Evolutionary conservation across 805 yeast genomes (phyloP).

Genomic region (Zygoascus bituminiphila): DNA sequence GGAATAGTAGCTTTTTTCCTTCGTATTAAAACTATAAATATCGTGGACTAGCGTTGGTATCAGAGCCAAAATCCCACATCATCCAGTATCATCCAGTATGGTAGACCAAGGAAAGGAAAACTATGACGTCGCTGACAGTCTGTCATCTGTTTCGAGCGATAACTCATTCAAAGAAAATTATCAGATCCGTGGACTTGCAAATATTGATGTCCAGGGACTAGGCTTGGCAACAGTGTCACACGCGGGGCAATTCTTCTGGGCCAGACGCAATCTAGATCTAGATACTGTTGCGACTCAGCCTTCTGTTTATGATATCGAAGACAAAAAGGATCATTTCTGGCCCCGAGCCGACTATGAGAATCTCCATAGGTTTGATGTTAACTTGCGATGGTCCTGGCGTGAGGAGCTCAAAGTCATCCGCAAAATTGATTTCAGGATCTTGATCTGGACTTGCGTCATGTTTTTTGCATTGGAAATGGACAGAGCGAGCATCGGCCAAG

Average conservation of each 20-base stretch:
- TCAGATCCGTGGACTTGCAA: neutral
- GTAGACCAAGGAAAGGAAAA: too few species aligned
- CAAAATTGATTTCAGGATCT: constrained; percentile 49
- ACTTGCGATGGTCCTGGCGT: constrained; percentile 43
- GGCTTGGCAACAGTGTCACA: neutral
- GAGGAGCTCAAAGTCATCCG: constrained; percentile 45
- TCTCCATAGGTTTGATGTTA: constrained; percentile 44
- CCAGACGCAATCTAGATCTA: neutral
- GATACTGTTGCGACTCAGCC: constrained; percentile 10
- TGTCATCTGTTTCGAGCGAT: neutral
- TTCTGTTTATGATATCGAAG: constrained; percentile 6
- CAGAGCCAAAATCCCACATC: too few species aligned
- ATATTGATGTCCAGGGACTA: neutral
- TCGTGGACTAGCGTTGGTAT: too few species aligned
- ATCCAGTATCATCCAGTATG: too few species aligned
- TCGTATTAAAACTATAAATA: too few species aligned
- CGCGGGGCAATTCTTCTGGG: constrained; percentile 4
- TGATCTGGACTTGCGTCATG: constrained; percentile 49
- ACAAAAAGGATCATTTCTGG: constrained; percentile 3
- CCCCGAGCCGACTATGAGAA: constrained; percentile 9
- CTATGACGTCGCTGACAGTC: neutral
- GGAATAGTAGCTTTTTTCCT: too few species aligned
- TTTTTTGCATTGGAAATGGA: constrained; percentile 53
- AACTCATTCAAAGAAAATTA: neutral
- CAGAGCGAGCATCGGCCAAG: constrained; percentile 49